phyloP scores from a whole-genome alignment of 164 flowering plant genomes.

The Macadamia integrifolia region DNA sequence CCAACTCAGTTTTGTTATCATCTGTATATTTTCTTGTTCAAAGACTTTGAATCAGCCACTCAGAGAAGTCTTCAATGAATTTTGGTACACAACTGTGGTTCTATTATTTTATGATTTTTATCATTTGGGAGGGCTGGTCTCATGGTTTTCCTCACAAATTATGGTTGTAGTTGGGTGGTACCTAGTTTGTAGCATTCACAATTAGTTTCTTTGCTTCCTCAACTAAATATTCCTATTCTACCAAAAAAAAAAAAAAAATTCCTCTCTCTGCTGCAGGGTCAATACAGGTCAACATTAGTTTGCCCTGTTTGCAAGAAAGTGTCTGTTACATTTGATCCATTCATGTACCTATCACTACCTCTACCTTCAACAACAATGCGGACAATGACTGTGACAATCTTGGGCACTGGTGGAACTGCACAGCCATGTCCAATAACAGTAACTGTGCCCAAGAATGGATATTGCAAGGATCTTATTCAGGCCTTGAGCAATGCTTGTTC shows the following conservation, averaged over 20 bases:
- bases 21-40: too few relatives aligned
- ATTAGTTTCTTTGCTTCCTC: not conserved
- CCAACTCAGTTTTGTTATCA: too few relatives aligned
- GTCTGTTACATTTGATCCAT: conserved; percentile 88
- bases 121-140: not conserved
- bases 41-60: too few relatives aligned
- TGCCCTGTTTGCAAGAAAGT: conserved; percentile 83
- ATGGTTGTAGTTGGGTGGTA: not conserved
- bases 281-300: conserved; percentile 76
- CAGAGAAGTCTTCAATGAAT: too few relatives aligned
- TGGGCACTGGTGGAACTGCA: conserved; percentile 54
- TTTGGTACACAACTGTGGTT: too few relatives aligned
- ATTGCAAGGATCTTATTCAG: conserved; percentile 62
- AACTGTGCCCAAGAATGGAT: conserved; percentile 69
- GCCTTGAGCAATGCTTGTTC: conserved; percentile 61
- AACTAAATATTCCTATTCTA: not conserved
- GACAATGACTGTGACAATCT: conserved; percentile 73
- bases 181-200: not conserved
- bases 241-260: too few relatives aligned
- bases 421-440: conserved; percentile 51
- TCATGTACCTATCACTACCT: conserved; percentile 92
- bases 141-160: not conserved
- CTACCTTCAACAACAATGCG: conserved; percentile 78
- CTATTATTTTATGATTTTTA: not conserved
- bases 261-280: conserved; percentile 54